Base-by-base conservation (phyloP, 768 basidiomycete species). In the Trametes cinnabarina region DNA sequence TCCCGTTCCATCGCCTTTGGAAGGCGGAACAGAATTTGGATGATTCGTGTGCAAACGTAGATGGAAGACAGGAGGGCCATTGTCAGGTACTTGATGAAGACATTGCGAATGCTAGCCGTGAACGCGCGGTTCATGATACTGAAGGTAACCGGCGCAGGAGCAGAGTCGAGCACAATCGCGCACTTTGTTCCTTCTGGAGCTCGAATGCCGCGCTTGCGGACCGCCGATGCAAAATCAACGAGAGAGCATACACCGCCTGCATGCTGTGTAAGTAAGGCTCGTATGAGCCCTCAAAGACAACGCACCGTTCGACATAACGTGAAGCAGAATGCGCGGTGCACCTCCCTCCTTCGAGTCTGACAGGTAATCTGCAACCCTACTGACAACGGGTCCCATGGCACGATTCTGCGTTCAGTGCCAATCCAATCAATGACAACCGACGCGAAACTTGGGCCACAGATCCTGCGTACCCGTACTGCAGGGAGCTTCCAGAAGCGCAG, bases 131-230 rank as follows among this genome's bases (percentile, higher is more conserved):
- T 40, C 22, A 61, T 41, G 19, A 42, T 39, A 15, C 8, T 1
- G 12, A 60, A 32, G 14, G 22, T 40, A 14, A 15, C 42, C 10
- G 35, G 47, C 7, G 60, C 65, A 2, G 65, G 65, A 1, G 55
- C 37, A 0, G 65, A 66, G 48, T 66, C 65, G 40, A 66, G 40
- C 40, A 66, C 51, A 26, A 66, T 19, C 22, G 60, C 63, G 48
- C 41, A 51, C 17, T 58, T 48, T 1, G 55, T 23, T 0, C 30
- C 40, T 20, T 19, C 6, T 3, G 54, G 50, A 4, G 35, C 23
- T 6, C 44, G 25, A 2, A 51, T 7, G 26, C 47, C 19, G 10
- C 19, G 25, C 26, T 57, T 39, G 26, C 42, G 26, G 20, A 41
- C 41, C 15, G 26, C 20, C 20, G 50, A 51, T 8, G 54, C 44